Conservation (phyloP, 2,329 filamentous ascomycete genomes). For the Magnaporthiopsis rhizophila region DNA sequence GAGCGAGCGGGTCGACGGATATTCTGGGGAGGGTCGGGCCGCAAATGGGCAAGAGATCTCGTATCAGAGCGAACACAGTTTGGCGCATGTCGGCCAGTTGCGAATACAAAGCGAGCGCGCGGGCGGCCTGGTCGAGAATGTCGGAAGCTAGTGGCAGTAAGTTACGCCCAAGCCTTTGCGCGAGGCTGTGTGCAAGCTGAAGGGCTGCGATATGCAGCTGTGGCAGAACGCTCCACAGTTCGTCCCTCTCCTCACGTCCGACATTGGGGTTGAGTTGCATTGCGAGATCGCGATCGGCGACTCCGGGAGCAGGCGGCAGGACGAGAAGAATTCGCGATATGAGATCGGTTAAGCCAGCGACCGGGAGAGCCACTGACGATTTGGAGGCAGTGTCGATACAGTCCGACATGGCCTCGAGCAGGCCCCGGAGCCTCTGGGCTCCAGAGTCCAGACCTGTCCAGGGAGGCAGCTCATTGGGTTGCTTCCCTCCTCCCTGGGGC, state of each 20-base stretch:
- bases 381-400: constrained; percentile 59
- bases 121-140: constrained; percentile 62
- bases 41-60: constrained; percentile 48
- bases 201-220: constrained; percentile 67
- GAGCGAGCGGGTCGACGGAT: constrained; percentile 53
- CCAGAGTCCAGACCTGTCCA: constrained; percentile 76
- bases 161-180: constrained; percentile 48
- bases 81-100: constrained; percentile 40
- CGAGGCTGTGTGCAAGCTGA: constrained; percentile 48
- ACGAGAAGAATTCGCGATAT: constrained; percentile 66
- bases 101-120: constrained; percentile 56
- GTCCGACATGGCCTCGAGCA: constrained; percentile 57
- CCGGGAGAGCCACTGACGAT: constrained; percentile 54
- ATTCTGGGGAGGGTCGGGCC: constrained; percentile 61
- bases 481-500: constrained; percentile 37
- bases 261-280: constrained; percentile 65
- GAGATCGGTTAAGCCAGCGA: constrained; percentile 62
- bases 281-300: constrained; percentile 34
- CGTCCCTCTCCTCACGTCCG: constrained; percentile 72
- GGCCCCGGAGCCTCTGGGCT: constrained; percentile 55
- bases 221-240: constrained; percentile 66
- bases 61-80: constrained; percentile 51
- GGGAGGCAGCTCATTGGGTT: constrained; percentile 44
- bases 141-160: constrained; percentile 53
- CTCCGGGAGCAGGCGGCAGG: constrained; percentile 39